These are phyloP conservation scores for Rutstroemia sp. DNA, from an alignment of 2,329 filamentous ascomycete genomes.

Conservation along the genomic window DNA sequence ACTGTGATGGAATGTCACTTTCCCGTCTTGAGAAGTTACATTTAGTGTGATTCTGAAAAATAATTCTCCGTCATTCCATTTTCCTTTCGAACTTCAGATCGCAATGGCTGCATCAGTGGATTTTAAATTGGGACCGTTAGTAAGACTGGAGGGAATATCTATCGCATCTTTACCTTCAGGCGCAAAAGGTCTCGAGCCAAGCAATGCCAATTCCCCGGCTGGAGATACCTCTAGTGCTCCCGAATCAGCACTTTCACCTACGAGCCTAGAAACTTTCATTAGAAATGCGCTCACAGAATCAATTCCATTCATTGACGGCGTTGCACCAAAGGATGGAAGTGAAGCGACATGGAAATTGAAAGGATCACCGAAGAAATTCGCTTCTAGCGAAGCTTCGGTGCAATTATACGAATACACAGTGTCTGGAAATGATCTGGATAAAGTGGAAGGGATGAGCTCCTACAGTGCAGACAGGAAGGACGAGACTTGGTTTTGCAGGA, in stretches of 20 bases:
- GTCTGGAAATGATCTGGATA: conserved; percentile 36
- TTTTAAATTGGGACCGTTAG: conserved; percentile 36
- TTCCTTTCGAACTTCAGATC: background rate
- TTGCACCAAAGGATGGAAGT: conserved; percentile 36
- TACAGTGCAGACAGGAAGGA: conserved; percentile 27
- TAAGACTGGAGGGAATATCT: conserved; percentile 47
- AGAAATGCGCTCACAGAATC: conserved; percentile 49
- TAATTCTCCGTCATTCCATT: too few relatives aligned
- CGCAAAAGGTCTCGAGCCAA: conserved; percentile 18
- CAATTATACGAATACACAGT: conserved; percentile 47
- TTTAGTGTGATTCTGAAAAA: too few relatives aligned
- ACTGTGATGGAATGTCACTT: background rate
- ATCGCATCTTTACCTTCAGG: conserved; percentile 40
- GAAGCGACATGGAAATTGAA: conserved; percentile 43
- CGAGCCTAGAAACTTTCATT: conserved; percentile 42
- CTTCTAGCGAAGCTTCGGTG: conserved; percentile 43
- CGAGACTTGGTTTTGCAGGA: conserved; percentile 59
- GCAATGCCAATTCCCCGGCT: conserved; percentile 7
- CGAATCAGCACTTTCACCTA: conserved; percentile 10
- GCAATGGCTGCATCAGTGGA: background rate
- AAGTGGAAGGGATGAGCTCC: conserved; percentile 27
- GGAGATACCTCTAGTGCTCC: conserved; percentile 12
- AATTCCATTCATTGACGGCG: conserved; percentile 48
- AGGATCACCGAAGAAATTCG: conserved; percentile 38
- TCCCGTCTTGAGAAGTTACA: background rate